Evolutionary conservation across 371 early-diverging fungal genomes (phyloP).

Genomic region (Apophysomyces variabilis): DNA sequence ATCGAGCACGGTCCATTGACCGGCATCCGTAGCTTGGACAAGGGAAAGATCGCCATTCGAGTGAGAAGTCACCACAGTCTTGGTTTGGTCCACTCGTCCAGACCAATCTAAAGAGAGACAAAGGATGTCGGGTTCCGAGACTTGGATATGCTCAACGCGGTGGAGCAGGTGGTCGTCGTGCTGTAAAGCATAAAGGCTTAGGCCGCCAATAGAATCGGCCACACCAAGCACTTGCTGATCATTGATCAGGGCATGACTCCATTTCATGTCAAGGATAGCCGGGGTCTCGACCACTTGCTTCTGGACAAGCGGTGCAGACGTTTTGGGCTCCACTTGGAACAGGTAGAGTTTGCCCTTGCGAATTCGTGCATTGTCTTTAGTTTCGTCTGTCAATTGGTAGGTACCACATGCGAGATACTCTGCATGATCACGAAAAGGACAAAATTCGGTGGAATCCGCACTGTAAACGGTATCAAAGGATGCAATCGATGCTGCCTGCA

Average conservation of each 20-base stretch:
- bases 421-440: constrained; percentile 57
- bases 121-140: constrained; percentile 57
- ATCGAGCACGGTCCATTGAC: constrained; percentile 35
- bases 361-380: constrained; percentile 33
- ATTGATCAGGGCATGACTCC: constrained; percentile 63
- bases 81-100: constrained; percentile 54
- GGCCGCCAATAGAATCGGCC: constrained; percentile 67
- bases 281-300: constrained; percentile 61
- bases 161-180: constrained; percentile 10
- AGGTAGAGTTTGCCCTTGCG: constrained; percentile 50
- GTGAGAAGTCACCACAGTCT: constrained; percentile 62
- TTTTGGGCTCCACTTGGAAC: constrained; percentile 22
- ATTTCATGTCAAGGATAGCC: constrained; percentile 88
- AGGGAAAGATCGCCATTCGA: constrained; percentile 70
- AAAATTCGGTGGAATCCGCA: constrained; percentile 85
- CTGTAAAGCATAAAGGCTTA: constrained; percentile 53
- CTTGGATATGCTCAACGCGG: constrained; percentile 25
- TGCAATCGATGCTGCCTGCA: constrained; percentile 35
- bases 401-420: constrained; percentile 76
- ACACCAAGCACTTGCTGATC: constrained; percentile 57
- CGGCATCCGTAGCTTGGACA: constrained; percentile 39
- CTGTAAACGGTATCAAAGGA: constrained; percentile 78
- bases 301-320: constrained; percentile 26
- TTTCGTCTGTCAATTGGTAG: constrained; percentile 69
- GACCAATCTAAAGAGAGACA: constrained; percentile 94